Percentiles rank a stretch among this genome's conserved stretches.
These are phyloP conservation scores for Xylaria palmicola DNA, from an alignment of 495 filamentous ascomycete species.

Conservation along the genomic window DNA sequence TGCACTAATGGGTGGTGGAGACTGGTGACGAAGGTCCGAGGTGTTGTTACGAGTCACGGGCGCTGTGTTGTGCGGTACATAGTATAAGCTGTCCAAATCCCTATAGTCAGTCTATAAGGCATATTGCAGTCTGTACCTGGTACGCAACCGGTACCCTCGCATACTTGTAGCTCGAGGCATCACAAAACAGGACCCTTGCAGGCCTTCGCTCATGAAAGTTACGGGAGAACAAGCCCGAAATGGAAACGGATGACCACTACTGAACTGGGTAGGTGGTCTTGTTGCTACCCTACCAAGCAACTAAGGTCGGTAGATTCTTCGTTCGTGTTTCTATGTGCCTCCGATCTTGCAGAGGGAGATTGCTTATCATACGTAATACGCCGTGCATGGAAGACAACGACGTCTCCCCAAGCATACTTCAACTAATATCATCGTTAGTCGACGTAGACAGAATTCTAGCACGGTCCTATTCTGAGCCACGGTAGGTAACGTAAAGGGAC, in stretches of 20 bases:
- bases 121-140: neutral
- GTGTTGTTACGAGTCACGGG: neutral
- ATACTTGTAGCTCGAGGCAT: neutral
- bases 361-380: conserved; percentile 5
- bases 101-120: too few species aligned
- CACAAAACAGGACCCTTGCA: conserved; percentile 6
- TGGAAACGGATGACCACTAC: conserved; percentile 4
- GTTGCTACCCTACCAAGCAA: conserved; percentile 3
- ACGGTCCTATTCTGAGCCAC: too few species aligned
- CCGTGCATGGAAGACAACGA: neutral
- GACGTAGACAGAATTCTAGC: too few species aligned
- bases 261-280: neutral
- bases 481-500: too few species aligned
- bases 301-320: conserved; percentile 7
- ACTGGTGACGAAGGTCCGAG: neutral
- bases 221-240: neutral
- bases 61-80: too few species aligned
- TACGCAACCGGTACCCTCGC: neutral
- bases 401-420: too few species aligned
- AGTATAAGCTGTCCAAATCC: neutral
- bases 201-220: neutral
- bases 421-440: too few species aligned
- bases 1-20: neutral
- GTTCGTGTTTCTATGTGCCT: neutral
- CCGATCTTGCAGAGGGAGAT: conserved; percentile 1